Base-by-base conservation (phyloP, 2,329 filamentous ascomycete species). In the Incumbomyces delicatus region DNA sequence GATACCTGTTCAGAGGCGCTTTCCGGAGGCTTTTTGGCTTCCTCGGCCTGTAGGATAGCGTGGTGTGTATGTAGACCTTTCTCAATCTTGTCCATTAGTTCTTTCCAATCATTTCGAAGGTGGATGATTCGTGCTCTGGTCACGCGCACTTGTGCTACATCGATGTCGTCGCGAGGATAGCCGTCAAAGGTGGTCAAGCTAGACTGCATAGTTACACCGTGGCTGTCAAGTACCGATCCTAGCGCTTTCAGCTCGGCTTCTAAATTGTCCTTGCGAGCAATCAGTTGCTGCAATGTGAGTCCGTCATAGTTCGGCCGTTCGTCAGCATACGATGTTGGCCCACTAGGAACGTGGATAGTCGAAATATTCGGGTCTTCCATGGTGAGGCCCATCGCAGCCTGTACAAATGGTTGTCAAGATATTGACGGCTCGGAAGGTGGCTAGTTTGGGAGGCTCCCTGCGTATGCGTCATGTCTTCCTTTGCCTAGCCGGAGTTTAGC, bases 111-210 rank as follows among this genome's bases (percentile, higher is more conserved):
- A 61, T 95, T 96, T 54, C 85, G 82, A 33, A 96, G 74, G 56
- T 82, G 75, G 56, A 96, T 92, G 56, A 98, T 95, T 50, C 86
- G 81, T 22, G 89, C 78, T 65, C 92, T 77, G 32, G 89, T 95
- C n/a, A 87, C 95, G 51, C 92, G 86, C 61, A 98, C 87, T 68
- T 95, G 90, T 20, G 92, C 84, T 52, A 98, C 85, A 64, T 98
- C 92, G 53, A 98, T 82, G 66, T 98, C 92, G 58, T 86, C 83
- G 61, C 92, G 79, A 29, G 92, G 92, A 63, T 87, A 98, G 40
- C 92, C 92, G 66, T 96, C 92, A 51, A 81, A 78, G 12, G 90
- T 95, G 18, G 87, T 79, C 33, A 98, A 77, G 48, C 80, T 75
- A 6, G 92, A 95, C 58, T 83, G 82, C 92, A 98, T 98, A 59